These are phyloP conservation scores for Cenchrus fungigraminus DNA, from an alignment of 176 grass and related monocot species.

Conservation along the genomic window DNA sequence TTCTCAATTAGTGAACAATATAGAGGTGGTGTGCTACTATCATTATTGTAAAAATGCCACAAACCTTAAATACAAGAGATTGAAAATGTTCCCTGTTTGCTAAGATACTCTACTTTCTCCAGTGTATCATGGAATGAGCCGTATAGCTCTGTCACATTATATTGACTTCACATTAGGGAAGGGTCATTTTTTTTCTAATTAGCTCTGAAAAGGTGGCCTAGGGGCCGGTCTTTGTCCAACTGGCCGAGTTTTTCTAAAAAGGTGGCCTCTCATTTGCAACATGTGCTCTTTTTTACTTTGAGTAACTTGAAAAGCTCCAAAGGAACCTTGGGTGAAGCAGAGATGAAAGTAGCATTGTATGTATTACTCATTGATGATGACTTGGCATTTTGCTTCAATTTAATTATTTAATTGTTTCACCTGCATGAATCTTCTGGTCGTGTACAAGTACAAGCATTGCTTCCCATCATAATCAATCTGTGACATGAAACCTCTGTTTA, in stretches of 20 bases:
- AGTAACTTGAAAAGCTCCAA: background rate
- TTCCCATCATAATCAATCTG: background rate
- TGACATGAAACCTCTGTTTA: background rate
- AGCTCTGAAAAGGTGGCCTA: background rate
- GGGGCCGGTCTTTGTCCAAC: too few relatives aligned
- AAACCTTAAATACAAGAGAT: background rate
- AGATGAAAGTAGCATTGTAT: background rate
- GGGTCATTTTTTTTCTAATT: background rate
- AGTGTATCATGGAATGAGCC: background rate
- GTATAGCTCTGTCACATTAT: background rate
- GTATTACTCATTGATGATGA: background rate
- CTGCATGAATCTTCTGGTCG: background rate
- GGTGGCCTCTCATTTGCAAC: background rate
- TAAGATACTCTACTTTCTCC: background rate
- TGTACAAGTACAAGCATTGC: background rate
- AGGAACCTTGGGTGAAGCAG: background rate
- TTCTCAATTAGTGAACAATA: background rate
- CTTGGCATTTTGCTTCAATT: constrained; percentile 13
- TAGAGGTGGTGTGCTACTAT: background rate
- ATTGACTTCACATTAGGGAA: background rate
- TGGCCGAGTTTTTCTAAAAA: background rate
- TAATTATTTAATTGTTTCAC: background rate
- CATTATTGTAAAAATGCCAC: background rate
- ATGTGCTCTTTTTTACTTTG: constrained; percentile 9
- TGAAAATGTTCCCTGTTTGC: background rate